Base-by-base conservation (phyloP, 2,329 filamentous ascomycete genomes). In the Alternaria novae-zelandiae region DNA sequence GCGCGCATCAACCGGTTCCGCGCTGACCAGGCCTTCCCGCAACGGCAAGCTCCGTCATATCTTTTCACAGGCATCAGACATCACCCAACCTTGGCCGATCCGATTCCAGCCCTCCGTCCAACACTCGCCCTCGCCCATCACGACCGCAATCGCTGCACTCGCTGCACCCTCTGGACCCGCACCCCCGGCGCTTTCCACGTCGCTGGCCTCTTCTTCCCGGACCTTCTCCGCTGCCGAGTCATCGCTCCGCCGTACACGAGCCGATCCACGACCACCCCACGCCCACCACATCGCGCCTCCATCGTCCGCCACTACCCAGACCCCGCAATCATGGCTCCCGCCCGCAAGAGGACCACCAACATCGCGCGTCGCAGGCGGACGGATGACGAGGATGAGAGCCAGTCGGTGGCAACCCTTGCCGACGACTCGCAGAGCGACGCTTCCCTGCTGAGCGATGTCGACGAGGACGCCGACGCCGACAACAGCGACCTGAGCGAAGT, bases 371-470 rank as follows among this genome's bases (percentile, higher is more conserved):
- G 79, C 66, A 66, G 80, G 70, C 73, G 79, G 56, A 72, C 79
- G 47, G 79, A 80, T 55, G 80, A 81, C 51, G 79, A 82, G 54
- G 77, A 75, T 59, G 78, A 81, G 64, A 78, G 71, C 62, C 67
- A 66, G 56, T 79, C 78, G 30, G 75, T 86, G 64, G 82, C 82
- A 55, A 86, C 82, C 58, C 69, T 86, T 60, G 85, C 86, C 54
- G 87, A 89, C 69, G 88, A 90, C 75, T 90, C 88, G 44, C 81
- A 89, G 79, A 90, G 87, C 76, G 88, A 90, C 75, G 85, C 82
- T 41, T 89, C 88, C 12, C 79, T 83, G 21, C 82, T 84, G 66
- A 89, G 83, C 70, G 86, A 88, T 64, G 82, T 82, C 49, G 87
- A 88, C 55, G 86, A 86, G 59, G 85, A 88, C 66, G 86, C 84